Evolutionary conservation across 257 asterid species (phyloP), one percentile per base, ranked within the genome.

Genomic region (Hygrophila difformis): DNA sequence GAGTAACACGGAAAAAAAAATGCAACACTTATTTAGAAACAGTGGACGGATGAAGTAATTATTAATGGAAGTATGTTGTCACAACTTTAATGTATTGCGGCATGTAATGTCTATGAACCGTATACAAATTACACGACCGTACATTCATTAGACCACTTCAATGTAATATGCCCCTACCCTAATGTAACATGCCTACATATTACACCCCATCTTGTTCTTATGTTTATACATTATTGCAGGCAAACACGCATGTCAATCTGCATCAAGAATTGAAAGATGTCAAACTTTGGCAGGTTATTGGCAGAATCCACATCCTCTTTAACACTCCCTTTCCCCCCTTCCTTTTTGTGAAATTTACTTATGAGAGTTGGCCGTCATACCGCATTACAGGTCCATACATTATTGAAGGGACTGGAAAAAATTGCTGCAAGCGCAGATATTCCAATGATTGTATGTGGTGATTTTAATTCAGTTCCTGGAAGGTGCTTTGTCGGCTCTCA

Each of bases 371-470:
- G 59, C 34, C 39, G 34, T 42, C 41, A 50, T 49, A 21, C 63
- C 39, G n/a, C 39, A 22, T 46, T 24, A 68, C 63, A 91, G 98
- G 88, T 86, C 66, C 92, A 91, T 63, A 91, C 96, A 20, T 67
- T 91, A 28, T 58, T 91, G 64, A 91, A 91, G 77, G 99, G 99
- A 41, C 79, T 91, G 50, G 96, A 91, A 62, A 91, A 91, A 67
- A 91, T 91, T 45, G 96, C 96, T 52, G 78, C 75, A 28, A 82
- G 96, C 69, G 94, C 95, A 15, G 93, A 86, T 60, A 82, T 91
- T 41, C 96, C 96, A 16, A 91, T 91, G 99, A 49, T 91, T 70
- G 94, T 91, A 40, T 91, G 96, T 51, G 99, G 99, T 15, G 99
- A 91, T 74, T 86, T 91, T 74, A 80, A 71, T 62, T 80, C 96